These are phyloP conservation scores for Neohortaea acidophila DNA, from an alignment of 495 filamentous ascomycete species.

Conservation along the genomic window DNA sequence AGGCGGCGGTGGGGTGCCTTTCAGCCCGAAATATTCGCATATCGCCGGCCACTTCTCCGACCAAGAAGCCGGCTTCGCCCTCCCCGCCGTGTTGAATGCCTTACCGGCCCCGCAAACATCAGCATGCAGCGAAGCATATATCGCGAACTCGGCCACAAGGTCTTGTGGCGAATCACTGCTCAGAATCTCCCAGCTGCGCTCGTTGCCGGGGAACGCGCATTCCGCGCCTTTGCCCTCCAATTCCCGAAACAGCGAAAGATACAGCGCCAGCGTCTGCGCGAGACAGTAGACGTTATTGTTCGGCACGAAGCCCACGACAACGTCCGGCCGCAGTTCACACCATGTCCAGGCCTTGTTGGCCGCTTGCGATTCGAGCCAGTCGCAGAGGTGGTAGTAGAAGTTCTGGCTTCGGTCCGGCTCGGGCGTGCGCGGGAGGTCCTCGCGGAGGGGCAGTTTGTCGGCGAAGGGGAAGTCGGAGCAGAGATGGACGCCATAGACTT, in stretches of 20 bases:
- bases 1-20: slow-evolving; percentile 19
- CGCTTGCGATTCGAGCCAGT: slow-evolving; percentile 19
- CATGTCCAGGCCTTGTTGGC: slow-evolving; percentile 24
- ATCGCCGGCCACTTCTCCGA: slow-evolving; percentile 23
- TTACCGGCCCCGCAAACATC: slow-evolving; percentile 17
- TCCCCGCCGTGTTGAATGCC: slow-evolving; percentile 23
- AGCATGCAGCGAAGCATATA: slow-evolving; percentile 21
- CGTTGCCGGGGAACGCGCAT: slow-evolving; percentile 21
- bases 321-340: slow-evolving; percentile 24
- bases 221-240: slow-evolving; percentile 21
- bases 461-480: slow-evolving; percentile 26
- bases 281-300: slow-evolving; percentile 26
- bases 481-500: slow-evolving; percentile 28
- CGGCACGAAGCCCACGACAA: slow-evolving; percentile 26
- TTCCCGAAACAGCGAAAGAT: slow-evolving; percentile 17
- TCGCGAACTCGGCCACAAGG: slow-evolving; percentile 22
- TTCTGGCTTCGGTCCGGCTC: slow-evolving; percentile 26
- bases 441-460: slow-evolving; percentile 23
- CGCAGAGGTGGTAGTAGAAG: slow-evolving; percentile 28
- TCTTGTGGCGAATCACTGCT: slow-evolving; percentile 24
- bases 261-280: slow-evolving; percentile 21
- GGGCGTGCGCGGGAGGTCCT: slow-evolving; percentile 24
- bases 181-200: slow-evolving; percentile 19
- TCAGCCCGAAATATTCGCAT: slow-evolving; percentile 23
- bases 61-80: slow-evolving; percentile 15